Evolutionary conservation across 2,329 filamentous ascomycete species (phyloP).

Genomic region (Fusarium phyllophilum): DNA sequence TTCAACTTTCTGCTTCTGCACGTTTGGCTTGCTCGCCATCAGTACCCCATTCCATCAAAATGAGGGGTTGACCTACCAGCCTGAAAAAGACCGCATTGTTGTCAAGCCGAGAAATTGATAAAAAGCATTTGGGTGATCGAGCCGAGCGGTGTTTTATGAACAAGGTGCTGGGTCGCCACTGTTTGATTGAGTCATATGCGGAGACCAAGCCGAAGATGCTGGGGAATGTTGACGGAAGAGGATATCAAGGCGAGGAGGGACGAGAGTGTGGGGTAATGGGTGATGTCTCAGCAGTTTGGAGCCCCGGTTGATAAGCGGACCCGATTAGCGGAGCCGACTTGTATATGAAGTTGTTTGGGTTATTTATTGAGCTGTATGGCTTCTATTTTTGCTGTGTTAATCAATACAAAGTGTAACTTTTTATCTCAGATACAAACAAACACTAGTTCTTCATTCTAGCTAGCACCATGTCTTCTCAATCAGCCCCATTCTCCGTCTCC

Average conservation of each 20-base stretch:
- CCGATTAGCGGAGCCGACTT: slow-evolving; percentile 6
- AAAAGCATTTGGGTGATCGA: neutral
- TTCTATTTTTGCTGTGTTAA: fast-evolving
- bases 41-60: neutral
- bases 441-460: neutral
- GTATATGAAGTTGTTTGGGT: neutral
- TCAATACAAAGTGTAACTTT: neutral
- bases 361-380: neutral
- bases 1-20: slow-evolving; percentile 42
- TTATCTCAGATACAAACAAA: fast-evolving
- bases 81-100: slow-evolving; percentile 40
- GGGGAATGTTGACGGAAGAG: neutral
- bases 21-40: slow-evolving; percentile 24
- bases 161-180: neutral
- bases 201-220: neutral
- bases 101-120: fast-evolving
- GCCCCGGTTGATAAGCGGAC: slow-evolving; percentile 1
- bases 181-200: neutral
- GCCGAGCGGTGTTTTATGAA: neutral
- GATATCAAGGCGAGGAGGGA: slow-evolving; percentile 28
- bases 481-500: slow-evolving; percentile 30
- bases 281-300: neutral
- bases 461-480: slow-evolving; percentile 7
- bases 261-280: slow-evolving; percentile 31
- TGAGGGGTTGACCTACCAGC: slow-evolving; percentile 17